A percentile compares a stretch with the other conserved stretches of the same genome.
phyloP scores from a whole-genome alignment of 192 early-diverging fungal genomes.

The Coemansia sp. region DNA sequence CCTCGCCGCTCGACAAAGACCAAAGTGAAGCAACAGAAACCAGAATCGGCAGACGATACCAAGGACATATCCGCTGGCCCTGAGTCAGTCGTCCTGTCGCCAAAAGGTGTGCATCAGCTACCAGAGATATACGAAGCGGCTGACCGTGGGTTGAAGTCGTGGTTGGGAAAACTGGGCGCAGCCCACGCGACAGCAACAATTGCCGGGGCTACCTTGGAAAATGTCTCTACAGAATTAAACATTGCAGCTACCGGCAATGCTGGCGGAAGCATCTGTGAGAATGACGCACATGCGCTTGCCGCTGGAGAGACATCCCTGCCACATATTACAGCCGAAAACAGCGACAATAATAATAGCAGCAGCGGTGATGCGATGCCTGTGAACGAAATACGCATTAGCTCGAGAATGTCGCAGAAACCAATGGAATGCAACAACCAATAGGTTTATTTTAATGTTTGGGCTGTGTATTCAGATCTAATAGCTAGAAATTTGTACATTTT shows the following conservation, averaged over 20 bases:
- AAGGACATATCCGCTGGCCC: background rate
- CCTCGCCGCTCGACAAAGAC: background rate
- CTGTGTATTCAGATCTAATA: too few relatives aligned
- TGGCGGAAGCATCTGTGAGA: background rate
- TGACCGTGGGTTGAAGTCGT: conserved; percentile 35
- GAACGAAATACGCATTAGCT: conserved; percentile 38
- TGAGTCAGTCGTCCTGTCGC: background rate
- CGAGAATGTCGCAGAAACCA: conserved; percentile 25
- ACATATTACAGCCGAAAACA: background rate
- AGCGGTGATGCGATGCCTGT: background rate
- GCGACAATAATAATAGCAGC: background rate
- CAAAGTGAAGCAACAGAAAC: too few relatives aligned
- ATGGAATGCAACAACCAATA: conserved; percentile 48
- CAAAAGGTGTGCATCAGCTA: background rate
- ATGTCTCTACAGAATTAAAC: background rate
- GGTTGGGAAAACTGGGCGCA: conserved; percentile 25
- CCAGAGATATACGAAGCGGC: conserved; percentile 27
- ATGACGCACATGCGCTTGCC: background rate
- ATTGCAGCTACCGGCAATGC: background rate
- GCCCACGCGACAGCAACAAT: conserved; percentile 18
- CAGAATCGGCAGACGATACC: background rate
- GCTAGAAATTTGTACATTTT: too few relatives aligned
- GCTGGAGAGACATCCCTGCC: background rate
- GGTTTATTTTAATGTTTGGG: too few relatives aligned
- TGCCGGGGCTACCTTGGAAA: background rate